A percentile compares a stretch with the other conserved stretches of the same genome.
Evolutionary conservation across 1,284 basidiomycete genomes (phyloP).

Genomic region (Wallemia mellicola): DNA sequence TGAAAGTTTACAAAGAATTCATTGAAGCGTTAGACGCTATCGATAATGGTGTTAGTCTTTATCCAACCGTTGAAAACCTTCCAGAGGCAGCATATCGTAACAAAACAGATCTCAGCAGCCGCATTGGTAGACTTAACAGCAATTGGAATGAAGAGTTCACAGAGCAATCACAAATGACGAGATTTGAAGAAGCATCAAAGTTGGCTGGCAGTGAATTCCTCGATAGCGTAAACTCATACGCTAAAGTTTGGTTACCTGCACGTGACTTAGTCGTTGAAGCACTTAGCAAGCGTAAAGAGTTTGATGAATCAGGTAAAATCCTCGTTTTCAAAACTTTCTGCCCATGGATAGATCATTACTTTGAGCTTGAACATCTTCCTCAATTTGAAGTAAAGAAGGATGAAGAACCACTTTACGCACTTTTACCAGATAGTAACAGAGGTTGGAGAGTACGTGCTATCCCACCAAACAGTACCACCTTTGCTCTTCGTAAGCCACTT

Average conservation of each 20-base stretch:
- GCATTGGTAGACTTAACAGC: slow-evolving; percentile 55
- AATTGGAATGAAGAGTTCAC: slow-evolving; percentile 56
- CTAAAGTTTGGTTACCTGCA: slow-evolving; percentile 73
- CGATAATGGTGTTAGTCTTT: slow-evolving; percentile 77
- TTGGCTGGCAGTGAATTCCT: slow-evolving; percentile 71
- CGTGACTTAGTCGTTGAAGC: slow-evolving; percentile 45
- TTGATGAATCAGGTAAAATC: slow-evolving; percentile 44
- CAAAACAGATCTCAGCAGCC: slow-evolving; percentile 48
- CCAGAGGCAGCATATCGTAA: slow-evolving; percentile 33
- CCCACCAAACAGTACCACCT: slow-evolving; percentile 48
- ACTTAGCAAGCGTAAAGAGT: slow-evolving; percentile 28
- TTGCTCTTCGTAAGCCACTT: slow-evolving; percentile 65
- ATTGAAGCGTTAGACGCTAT: slow-evolving; percentile 84
- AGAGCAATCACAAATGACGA: slow-evolving; percentile 23
- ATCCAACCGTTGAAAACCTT: slow-evolving; percentile 23
- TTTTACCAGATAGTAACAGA: slow-evolving; percentile 60
- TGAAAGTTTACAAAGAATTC: slow-evolving; percentile 75
- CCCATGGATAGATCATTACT: slow-evolving; percentile 53
- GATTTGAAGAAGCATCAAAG: slow-evolving; percentile 47
- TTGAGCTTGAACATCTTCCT: slow-evolving; percentile 35
- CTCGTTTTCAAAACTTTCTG: slow-evolving; percentile 41
- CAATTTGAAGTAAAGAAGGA: slow-evolving; percentile 21
- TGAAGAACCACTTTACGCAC: slow-evolving; percentile 41
- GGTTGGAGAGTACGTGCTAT: slow-evolving; percentile 91
- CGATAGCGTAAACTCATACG: slow-evolving; percentile 47